A percentile compares a stretch with the other conserved stretches of the same genome.
These are phyloP conservation scores for Wickerhamomyces queroliae DNA, from an alignment of 805 yeast genomes.

Conservation along the genomic window DNA sequence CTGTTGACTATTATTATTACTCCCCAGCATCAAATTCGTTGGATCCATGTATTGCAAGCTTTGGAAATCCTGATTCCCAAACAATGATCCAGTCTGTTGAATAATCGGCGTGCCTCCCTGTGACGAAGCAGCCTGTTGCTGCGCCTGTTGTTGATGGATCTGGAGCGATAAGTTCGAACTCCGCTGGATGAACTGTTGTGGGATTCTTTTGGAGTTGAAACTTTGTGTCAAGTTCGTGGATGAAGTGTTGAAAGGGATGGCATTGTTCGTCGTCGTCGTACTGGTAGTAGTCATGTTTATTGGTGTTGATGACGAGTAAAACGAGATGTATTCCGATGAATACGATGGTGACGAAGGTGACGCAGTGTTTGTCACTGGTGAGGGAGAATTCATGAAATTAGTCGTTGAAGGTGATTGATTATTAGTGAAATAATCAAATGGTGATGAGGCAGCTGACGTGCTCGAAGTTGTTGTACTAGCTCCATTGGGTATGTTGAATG, in stretches of 20 bases:
- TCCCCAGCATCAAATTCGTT: conserved; percentile 6
- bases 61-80: conserved; percentile 5
- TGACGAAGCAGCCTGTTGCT: background rate
- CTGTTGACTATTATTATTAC: background rate
- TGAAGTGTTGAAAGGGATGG: conserved; percentile 2
- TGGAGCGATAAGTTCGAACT: background rate
- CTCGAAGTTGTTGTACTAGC: background rate
- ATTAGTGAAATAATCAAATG: background rate
- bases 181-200: conserved; percentile 19
- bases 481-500: background rate
- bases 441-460: background rate
- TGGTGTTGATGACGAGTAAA: conserved; percentile 5
- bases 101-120: too few species aligned
- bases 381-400: background rate
- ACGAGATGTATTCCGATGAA: background rate
- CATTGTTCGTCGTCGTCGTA: conserved; percentile 14
- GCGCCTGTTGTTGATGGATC: background rate
- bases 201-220: conserved; percentile 23
- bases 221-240: conserved; percentile 20
- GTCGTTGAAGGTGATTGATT: background rate
- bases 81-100: conserved; percentile 5
- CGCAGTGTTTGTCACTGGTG: background rate
- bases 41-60: conserved; percentile 7
- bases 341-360: background rate
- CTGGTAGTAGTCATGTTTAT: conserved; percentile 15